Evolutionary conservation across 306 rosid genomes (phyloP), one percentile per base, ranked within the genome.

Genomic region (Lagenaria siceraria): DNA sequence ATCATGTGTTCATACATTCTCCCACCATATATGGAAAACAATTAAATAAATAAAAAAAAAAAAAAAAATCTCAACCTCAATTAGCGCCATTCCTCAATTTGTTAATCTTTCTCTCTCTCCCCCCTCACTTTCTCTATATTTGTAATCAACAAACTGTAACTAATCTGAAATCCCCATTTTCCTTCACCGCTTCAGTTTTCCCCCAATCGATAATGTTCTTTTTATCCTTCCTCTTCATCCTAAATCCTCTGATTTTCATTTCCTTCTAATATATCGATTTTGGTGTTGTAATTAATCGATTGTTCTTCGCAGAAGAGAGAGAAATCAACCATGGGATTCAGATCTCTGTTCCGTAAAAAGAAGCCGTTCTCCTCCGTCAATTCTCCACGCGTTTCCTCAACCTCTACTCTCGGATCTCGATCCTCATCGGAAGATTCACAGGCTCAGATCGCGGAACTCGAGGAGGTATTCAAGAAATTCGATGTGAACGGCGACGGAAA

Each of bases 401-500:
- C 75, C 33, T 15, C 75, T 0, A 11, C 33, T 0, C 53, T 83
- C 0, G 80, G 82, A 25, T 66, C 85, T 18, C 76, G 80, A 11
- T 86, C 97, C 0, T 64, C 72, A 15, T 64, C 15, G 3, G 72
- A 4, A 4, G 49, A 36, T 18, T 35, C 49, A 9, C 82, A 6
- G 86, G 74, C 82, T 0, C 90, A 82, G 76, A 75, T 89, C 38
- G 78, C 79, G 0, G 77, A 93, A 72, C 92, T 93, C 1, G 94
- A 90, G 53, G 77, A 86, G 73, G 97, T 93, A 2, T 94, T 94
- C 88, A 84, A 77, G 77, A 91, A 82, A 84, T 91, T 93, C 81
- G 98, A 93, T 73, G 96, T 80, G 6, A 93, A 93, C 59, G 96
- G 96, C 40, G 97, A 93, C 64, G 98, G 96, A 19, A 91, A 89